phyloP scores from a whole-genome alignment of 306 rosid species.

The Trifolium fragiferum region DNA sequence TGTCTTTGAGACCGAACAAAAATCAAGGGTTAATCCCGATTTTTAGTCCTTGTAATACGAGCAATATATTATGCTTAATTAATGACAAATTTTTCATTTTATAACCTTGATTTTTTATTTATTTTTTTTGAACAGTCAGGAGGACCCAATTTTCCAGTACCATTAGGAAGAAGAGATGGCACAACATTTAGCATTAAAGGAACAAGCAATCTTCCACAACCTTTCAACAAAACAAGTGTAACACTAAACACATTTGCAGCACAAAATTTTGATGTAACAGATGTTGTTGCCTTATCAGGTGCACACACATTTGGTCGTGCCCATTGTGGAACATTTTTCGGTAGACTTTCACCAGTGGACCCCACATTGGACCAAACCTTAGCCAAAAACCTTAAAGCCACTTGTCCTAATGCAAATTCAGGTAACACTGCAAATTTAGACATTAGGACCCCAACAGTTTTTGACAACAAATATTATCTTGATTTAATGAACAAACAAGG shows the following conservation, averaged over 20 bases:
- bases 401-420: slow-evolving; percentile 40
- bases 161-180: slow-evolving; percentile 70
- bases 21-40: too few relatives aligned
- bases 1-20: too few relatives aligned
- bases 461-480: slow-evolving; percentile 67
- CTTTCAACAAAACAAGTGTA: slow-evolving; percentile 25
- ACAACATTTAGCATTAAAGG: slow-evolving; percentile 39
- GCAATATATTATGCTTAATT: too few relatives aligned
- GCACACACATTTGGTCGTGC: slow-evolving; percentile 68
- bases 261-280: slow-evolving; percentile 49
- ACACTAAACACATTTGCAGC: slow-evolving; percentile 38
- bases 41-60: too few relatives aligned
- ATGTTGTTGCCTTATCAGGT: slow-evolving; percentile 64
- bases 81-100: background rate
- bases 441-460: slow-evolving; percentile 53
- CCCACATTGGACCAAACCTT: slow-evolving; percentile 55
- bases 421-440: slow-evolving; percentile 48
- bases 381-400: slow-evolving; percentile 48
- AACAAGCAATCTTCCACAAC: slow-evolving; percentile 52
- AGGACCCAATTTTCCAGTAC: slow-evolving; percentile 59
- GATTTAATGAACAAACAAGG: slow-evolving; percentile 65
- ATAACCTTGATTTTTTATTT: background rate
- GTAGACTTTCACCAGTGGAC: slow-evolving; percentile 61
- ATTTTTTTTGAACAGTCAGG: slow-evolving; percentile 41
- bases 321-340: slow-evolving; percentile 53